A percentile compares a stretch with the other conserved stretches of the same genome.
Evolutionary conservation across 1,284 basidiomycete species (phyloP).

Genomic region (Puccinia triticina): DNA sequence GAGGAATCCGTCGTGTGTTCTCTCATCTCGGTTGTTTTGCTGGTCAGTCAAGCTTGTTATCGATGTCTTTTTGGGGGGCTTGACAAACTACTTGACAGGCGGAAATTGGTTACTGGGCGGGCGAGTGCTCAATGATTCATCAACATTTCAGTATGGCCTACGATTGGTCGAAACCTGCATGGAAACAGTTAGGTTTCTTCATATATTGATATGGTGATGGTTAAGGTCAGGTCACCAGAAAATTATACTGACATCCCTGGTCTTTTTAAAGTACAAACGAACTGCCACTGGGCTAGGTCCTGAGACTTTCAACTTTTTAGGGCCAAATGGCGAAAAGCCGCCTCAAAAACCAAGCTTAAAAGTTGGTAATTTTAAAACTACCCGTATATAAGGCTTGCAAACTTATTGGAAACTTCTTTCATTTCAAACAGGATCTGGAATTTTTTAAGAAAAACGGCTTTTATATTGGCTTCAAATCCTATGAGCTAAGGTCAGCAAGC

Average conservation of each 20-base stretch:
- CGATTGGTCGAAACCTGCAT: constrained; percentile 43
- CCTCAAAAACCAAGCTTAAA: constrained; percentile 1
- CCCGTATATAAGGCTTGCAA: too few relatives aligned
- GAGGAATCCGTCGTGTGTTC: constrained; percentile 6
- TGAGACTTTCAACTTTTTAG: constrained; percentile 34
- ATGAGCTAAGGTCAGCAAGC: constrained; percentile 32
- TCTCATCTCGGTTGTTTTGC: constrained; percentile 52
- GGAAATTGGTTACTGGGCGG: constrained; percentile 51
- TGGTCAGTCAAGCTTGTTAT: not conserved
- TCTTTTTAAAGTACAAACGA: constrained; percentile 27
- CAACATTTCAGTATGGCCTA: constrained; percentile 30
- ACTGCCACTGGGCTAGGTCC: constrained; percentile 47
- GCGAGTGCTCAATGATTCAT: constrained; percentile 19
- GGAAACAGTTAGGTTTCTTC: constrained; percentile 38
- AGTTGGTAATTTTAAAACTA: not conserved
- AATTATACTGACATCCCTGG: not conserved
- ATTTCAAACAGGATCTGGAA: not conserved
- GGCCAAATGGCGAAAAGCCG: constrained; percentile 24
- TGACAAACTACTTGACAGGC: constrained; percentile 6
- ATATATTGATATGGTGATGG: too few relatives aligned
- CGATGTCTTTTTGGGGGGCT: not conserved
- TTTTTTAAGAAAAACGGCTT: constrained; percentile 36
- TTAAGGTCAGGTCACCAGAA: too few relatives aligned
- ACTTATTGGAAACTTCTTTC: not conserved
- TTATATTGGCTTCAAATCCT: not conserved